phyloP scores from a whole-genome alignment of 345 rosid genomes.

The Laguncularia racemosa region DNA sequence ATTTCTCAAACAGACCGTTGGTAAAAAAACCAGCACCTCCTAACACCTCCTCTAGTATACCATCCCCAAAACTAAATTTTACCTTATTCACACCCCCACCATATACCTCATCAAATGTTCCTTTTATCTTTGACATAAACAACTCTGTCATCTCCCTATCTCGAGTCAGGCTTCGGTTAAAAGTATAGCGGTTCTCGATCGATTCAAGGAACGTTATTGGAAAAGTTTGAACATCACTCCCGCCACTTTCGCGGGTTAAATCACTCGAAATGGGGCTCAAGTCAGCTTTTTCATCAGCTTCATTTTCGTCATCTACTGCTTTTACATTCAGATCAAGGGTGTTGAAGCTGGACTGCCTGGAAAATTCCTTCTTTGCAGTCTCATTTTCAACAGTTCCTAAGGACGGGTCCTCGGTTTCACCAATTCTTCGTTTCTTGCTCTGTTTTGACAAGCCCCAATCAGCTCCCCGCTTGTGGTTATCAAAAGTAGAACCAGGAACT shows the following conservation, averaged over 20 bases:
- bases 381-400: constrained; percentile 17
- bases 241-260: constrained; percentile 42
- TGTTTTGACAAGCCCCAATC: constrained; percentile 32
- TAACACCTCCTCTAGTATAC: constrained; percentile 41
- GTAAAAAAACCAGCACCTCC: constrained; percentile 23
- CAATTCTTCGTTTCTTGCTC: constrained; percentile 31
- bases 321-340: constrained; percentile 66
- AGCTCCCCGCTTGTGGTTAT: constrained; percentile 47
- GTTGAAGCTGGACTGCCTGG: constrained; percentile 55
- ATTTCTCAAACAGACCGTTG: constrained; percentile 51
- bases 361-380: constrained; percentile 30
- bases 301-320: constrained; percentile 29
- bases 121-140: constrained; percentile 34
- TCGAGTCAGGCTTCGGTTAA: constrained; percentile 26
- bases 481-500: constrained; percentile 9
- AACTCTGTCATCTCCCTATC: constrained; percentile 27
- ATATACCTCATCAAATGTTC: constrained; percentile 31
- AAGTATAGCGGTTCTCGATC: constrained; percentile 45
- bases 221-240: constrained; percentile 12
- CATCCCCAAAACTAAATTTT: constrained; percentile 44
- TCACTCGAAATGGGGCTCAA: constrained; percentile 67
- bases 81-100: constrained; percentile 29
- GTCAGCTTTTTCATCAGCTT: constrained; percentile 23
- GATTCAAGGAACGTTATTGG: constrained; percentile 33
- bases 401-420: constrained; percentile 26